Conservation (phyloP, 495 filamentous ascomycete species). For the Aspergillus indologenus region DNA sequence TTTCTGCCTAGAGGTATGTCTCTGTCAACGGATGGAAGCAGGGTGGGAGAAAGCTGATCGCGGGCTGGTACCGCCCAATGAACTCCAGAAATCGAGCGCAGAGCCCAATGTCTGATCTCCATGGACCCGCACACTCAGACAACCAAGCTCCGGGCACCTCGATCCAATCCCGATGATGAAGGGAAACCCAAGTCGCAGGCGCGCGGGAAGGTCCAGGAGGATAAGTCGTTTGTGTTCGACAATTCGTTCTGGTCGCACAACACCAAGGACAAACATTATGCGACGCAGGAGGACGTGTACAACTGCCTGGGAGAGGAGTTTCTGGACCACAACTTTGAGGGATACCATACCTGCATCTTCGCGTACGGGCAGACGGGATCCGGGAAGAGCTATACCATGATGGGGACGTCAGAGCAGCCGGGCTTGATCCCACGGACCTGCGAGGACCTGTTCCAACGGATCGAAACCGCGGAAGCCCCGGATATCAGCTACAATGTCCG, state of each 20-base stretch:
- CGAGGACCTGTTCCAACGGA: conserved; percentile 92
- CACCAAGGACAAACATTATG: conserved; percentile 68
- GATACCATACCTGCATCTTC: conserved; percentile 99
- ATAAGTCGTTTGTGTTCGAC: conserved; percentile 93
- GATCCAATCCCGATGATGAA: conserved; percentile 60
- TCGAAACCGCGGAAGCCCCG: conserved; percentile 76
- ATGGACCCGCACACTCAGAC: conserved; percentile 85
- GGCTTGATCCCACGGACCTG: conserved; percentile 97
- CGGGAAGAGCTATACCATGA: conserved; percentile 99
- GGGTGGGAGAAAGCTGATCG: not conserved
- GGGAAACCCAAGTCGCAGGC: conserved; percentile 64
- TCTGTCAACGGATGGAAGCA: not conserved
- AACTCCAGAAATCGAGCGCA: conserved; percentile 69
- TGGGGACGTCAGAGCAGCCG: conserved; percentile 84
- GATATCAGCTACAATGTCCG: conserved; percentile 95
- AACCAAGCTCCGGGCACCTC: conserved; percentile 66
- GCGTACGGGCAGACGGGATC: conserved; percentile 98
- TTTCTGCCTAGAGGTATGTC: conserved; percentile 82
- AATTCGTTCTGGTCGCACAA: conserved; percentile 97
- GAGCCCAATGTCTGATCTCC: conserved; percentile 77
- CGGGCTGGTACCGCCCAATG: conserved; percentile 1
- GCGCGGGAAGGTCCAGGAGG: conserved; percentile 72
- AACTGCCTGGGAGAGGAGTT: conserved; percentile 94
- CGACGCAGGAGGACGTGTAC: conserved; percentile 90
- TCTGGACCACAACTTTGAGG: conserved; percentile 98